phyloP scores from a whole-genome alignment of 345 rosid species.

The Fremontodendron californicum region DNA sequence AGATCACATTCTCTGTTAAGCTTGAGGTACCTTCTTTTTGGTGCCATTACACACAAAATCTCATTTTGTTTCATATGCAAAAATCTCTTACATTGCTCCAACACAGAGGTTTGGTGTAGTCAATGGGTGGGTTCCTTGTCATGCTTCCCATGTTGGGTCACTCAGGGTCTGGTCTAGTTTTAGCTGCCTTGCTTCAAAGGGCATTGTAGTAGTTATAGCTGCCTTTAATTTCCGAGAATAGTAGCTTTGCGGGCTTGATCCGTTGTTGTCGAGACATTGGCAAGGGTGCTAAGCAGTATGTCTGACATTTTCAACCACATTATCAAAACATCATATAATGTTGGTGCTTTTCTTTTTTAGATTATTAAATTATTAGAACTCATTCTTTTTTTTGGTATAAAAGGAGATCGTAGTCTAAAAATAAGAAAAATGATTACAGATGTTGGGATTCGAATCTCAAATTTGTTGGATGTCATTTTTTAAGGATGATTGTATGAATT shows the following conservation, averaged over 20 bases:
- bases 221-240: no score
- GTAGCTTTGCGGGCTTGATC: neutral
- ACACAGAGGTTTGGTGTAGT: neutral
- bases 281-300: neutral
- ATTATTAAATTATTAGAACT: no score
- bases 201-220: neutral
- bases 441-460: no score
- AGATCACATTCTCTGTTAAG: conserved; percentile 16
- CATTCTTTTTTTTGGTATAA: no score
- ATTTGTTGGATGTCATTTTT: no score
- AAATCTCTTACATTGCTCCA: neutral
- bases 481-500: no score
- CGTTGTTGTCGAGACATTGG: neutral
- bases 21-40: neutral
- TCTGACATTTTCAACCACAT: neutral
- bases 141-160: neutral
- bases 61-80: neutral
- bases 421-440: no score
- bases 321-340: neutral
- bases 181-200: neutral
- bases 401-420: no score
- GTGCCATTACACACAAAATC: conserved; percentile 16
- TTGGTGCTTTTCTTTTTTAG: neutral
- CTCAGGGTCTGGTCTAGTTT: neutral
- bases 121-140: neutral